phyloP scores from a whole-genome alignment of 2,329 filamentous ascomycete species.

The Trichoderma atroviride region DNA sequence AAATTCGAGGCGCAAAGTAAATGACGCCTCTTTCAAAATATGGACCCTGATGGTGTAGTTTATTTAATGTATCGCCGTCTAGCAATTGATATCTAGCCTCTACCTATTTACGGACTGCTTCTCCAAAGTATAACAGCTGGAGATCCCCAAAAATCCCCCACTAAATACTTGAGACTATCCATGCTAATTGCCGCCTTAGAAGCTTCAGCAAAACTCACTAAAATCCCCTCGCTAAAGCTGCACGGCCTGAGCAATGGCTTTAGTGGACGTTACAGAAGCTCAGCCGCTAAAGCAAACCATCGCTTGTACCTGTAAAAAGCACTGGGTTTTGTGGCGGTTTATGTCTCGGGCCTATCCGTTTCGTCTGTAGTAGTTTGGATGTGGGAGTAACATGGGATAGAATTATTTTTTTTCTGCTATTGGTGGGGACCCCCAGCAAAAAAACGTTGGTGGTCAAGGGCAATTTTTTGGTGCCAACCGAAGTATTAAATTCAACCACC shows the following conservation, averaged over 20 bases:
- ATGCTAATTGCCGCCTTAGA: background rate
- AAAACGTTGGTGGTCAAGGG: conserved; percentile 20
- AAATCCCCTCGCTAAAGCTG: conserved; percentile 2
- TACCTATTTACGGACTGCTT: background rate
- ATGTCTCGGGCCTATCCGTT: background rate
- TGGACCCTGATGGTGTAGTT: background rate
- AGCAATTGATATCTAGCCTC: background rate
- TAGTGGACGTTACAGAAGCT: background rate
- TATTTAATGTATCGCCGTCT: background rate
- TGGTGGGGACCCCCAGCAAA: conserved; percentile 18
- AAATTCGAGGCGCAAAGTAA: background rate
- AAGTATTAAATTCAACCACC: conserved; percentile 7
- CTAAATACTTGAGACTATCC: background rate
- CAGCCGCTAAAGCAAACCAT: background rate
- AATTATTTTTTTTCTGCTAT: background rate
- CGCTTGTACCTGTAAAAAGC: background rate
- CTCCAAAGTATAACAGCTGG: background rate
- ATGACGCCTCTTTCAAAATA: background rate
- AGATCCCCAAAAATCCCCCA: background rate
- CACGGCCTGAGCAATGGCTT: background rate
- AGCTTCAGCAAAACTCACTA: background rate
- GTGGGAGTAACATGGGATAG: background rate
- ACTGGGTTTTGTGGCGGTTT: background rate
- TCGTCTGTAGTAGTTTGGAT: background rate
- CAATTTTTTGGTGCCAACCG: conserved; percentile 19